phyloP scores from a whole-genome alignment of 352 stramenopile genomes.

The Phytophthora lateralis region DNA sequence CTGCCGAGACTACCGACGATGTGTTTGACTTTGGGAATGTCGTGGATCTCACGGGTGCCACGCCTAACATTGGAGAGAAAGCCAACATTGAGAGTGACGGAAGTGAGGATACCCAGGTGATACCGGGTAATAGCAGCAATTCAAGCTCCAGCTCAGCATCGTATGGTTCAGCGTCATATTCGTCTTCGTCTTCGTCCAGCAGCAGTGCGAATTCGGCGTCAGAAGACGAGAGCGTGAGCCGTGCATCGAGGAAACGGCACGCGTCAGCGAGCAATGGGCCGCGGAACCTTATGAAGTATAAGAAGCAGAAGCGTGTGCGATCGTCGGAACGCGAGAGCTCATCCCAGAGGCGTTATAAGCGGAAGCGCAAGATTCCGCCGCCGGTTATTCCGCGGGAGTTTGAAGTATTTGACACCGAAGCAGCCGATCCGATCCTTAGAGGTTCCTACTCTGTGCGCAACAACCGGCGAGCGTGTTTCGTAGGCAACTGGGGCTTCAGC shows the following conservation, averaged over 20 bases:
- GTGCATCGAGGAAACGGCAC: slow-evolving; percentile 20
- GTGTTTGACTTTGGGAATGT: slow-evolving; percentile 30
- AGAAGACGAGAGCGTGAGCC: slow-evolving; percentile 15
- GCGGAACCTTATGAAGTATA: slow-evolving; percentile 33
- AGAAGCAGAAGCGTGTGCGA: slow-evolving; percentile 25
- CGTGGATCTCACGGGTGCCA: slow-evolving; percentile 14
- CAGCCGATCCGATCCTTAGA: slow-evolving; percentile 59
- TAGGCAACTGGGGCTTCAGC: slow-evolving; percentile 69
- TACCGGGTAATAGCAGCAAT: slow-evolving; percentile 30
- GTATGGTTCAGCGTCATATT: slow-evolving; percentile 18
- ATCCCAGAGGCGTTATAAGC: slow-evolving; percentile 9
- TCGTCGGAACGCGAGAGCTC: slow-evolving; percentile 10
- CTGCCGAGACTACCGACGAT: slow-evolving; percentile 27
- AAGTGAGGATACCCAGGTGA: slow-evolving; percentile 32
- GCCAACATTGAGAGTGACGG: slow-evolving; percentile 32
- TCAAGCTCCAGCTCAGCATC: slow-evolving; percentile 33
- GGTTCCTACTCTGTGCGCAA: slow-evolving; percentile 52
- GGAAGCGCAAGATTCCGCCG: slow-evolving; percentile 29
- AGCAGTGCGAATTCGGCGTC: slow-evolving; percentile 38
- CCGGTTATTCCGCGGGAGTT: slow-evolving; percentile 48
- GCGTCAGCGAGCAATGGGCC: slow-evolving; percentile 8
- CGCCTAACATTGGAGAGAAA: slow-evolving; percentile 3
- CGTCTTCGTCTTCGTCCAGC: slow-evolving; percentile 28
- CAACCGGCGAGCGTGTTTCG: slow-evolving; percentile 54
- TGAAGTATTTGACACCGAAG: slow-evolving; percentile 48